Conservation (phyloP, 768 basidiomycete genomes). For the Podaxis sp. region DNA sequence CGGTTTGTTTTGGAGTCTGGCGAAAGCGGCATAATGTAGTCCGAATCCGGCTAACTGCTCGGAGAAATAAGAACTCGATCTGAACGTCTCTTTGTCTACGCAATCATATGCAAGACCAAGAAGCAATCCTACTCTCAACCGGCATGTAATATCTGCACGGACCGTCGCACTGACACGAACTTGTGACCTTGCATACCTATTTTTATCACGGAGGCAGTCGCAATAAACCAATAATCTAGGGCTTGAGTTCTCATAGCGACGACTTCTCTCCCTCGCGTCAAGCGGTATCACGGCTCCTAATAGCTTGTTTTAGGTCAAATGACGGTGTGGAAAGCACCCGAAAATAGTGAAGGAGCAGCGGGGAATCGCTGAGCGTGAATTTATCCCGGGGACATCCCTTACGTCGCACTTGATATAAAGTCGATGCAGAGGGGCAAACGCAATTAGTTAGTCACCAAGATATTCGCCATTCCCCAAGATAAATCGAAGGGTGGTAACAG, state of each 20-base stretch:
- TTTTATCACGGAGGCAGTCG: not conserved
- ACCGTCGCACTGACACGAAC: not conserved
- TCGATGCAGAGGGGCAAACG: not conserved
- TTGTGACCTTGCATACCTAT: conserved; percentile 7
- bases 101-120: not conserved
- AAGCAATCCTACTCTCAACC: not conserved
- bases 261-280: too few species aligned
- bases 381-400: too few species aligned
- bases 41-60: not conserved
- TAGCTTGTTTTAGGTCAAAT: not conserved
- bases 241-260: not conserved
- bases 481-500: not conserved
- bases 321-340: conserved; percentile 5
- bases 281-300: not conserved
- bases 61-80: not conserved
- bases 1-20: too few species aligned
- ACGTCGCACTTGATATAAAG: not conserved
- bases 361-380: not conserved
- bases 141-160: too few species aligned
- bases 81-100: not conserved
- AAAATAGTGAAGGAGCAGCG: not conserved
- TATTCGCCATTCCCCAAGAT: not conserved
- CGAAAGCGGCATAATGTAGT: too few species aligned
- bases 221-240: not conserved
- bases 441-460: not conserved